These are phyloP conservation scores for Madurella mycetomatis DNA, from an alignment of 2,329 filamentous ascomycete genomes.

Conservation along the genomic window DNA sequence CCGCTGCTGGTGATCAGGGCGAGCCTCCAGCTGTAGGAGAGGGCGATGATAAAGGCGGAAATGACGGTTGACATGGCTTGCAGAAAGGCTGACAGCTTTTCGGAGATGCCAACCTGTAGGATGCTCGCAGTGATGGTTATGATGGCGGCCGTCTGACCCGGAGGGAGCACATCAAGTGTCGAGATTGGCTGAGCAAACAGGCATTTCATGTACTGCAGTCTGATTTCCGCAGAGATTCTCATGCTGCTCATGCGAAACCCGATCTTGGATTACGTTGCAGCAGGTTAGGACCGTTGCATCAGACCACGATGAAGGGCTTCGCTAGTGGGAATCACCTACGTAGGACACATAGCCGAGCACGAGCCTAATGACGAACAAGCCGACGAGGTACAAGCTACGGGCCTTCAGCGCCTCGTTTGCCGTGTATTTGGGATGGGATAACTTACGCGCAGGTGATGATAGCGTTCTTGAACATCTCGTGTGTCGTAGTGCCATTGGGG, in stretches of 20 bases:
- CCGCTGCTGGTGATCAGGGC: conserved; percentile 55
- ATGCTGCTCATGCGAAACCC: conserved; percentile 57
- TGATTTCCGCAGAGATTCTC: conserved; percentile 54
- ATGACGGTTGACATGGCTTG: conserved; percentile 52
- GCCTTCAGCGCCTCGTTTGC: background rate
- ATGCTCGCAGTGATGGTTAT: conserved; percentile 61
- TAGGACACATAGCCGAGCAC: conserved; percentile 50
- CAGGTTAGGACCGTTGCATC: background rate
- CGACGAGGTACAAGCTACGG: conserved; percentile 59
- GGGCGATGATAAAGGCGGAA: conserved; percentile 49
- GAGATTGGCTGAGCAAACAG: conserved; percentile 63
- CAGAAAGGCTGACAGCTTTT: conserved; percentile 55
- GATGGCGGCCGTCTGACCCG: conserved; percentile 56
- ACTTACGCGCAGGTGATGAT: conserved; percentile 31
- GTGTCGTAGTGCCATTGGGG: conserved; percentile 23
- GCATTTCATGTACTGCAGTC: conserved; percentile 59
- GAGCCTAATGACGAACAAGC: conserved; percentile 64
- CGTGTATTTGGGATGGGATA: background rate
- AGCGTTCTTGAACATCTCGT: conserved; percentile 26
- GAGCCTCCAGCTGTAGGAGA: conserved; percentile 54
- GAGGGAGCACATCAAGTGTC: conserved; percentile 59
- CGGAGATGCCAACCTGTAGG: conserved; percentile 58
- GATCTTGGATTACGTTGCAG: conserved; percentile 31
- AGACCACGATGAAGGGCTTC: background rate
- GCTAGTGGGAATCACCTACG: conserved; percentile 20